phyloP scores from a whole-genome alignment of 768 basidiomycete genomes.

The Suillus fuscotomentosus region DNA sequence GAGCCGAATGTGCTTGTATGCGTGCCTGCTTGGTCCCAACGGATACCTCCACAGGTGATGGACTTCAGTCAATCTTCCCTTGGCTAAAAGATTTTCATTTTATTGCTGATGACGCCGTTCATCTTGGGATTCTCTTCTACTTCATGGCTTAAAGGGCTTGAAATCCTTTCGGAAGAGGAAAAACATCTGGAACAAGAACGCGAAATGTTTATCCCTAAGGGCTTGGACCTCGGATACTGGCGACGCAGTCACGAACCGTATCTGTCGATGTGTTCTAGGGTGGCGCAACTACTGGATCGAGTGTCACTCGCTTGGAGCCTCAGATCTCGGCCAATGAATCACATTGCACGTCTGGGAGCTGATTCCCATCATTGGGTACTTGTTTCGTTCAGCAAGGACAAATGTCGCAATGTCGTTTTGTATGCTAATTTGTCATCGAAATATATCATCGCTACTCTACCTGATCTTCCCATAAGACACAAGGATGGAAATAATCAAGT shows the following conservation, averaged over 20 bases:
- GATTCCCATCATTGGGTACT: background rate
- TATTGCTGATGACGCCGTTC: background rate
- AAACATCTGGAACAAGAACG: background rate
- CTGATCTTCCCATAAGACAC: background rate
- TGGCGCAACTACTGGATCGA: background rate
- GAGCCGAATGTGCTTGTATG: background rate
- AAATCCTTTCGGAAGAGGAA: background rate
- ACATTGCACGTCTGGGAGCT: background rate
- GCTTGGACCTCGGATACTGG: background rate
- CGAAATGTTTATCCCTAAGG: background rate
- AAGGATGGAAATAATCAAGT: conserved; percentile 3
- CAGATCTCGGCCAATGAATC: background rate
- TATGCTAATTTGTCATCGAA: background rate
- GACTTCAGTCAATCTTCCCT: background rate
- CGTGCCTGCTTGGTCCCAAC: background rate
- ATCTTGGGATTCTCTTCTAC: background rate
- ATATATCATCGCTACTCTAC: background rate
- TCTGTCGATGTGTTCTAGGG: background rate
- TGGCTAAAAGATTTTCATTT: background rate
- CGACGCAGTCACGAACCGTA: background rate
- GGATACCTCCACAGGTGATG: background rate
- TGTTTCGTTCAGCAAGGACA: background rate
- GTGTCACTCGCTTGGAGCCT: background rate
- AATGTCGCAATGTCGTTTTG: background rate
- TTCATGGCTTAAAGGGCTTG: background rate